A percentile compares a stretch with the other conserved stretches of the same genome.
Evolutionary conservation across 192 early-diverging fungal genomes (phyloP).

Genomic region (Umbelopsis sp.): DNA sequence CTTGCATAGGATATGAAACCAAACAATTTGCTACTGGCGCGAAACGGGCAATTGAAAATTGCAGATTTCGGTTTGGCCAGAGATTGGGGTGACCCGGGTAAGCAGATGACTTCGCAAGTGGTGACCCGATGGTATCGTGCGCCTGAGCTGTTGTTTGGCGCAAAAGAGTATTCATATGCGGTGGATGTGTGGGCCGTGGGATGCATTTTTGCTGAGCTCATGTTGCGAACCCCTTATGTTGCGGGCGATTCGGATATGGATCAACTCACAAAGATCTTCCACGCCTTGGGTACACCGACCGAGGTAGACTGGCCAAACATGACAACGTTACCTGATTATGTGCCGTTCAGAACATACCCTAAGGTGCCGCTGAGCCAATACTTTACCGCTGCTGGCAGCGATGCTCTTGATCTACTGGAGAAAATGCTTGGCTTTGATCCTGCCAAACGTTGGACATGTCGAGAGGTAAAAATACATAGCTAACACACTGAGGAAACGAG

Average conservation of each 20-base stretch:
- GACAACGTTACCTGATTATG: slow-evolving; percentile 68
- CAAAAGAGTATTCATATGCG: slow-evolving; percentile 82
- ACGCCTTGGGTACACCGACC: slow-evolving; percentile 79
- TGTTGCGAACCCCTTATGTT: slow-evolving; percentile 89
- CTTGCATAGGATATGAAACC: slow-evolving; percentile 78
- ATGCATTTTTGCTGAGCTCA: slow-evolving; percentile 98
- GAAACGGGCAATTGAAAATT: slow-evolving; percentile 91
- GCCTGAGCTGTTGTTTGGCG: slow-evolving; percentile 92
- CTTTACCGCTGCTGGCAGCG: slow-evolving; percentile 84
- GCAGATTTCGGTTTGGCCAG: slow-evolving; percentile 99
- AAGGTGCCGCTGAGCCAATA: slow-evolving; percentile 69
- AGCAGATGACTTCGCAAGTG: slow-evolving; percentile 90
- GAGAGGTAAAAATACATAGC: slow-evolving; percentile 58
- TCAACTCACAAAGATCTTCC: slow-evolving; percentile 77
- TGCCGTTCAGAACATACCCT: slow-evolving; percentile 74
- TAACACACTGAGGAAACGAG: background rate
- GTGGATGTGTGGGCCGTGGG: slow-evolving; percentile 98
- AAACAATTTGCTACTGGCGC: slow-evolving; percentile 80
- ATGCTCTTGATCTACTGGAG: slow-evolving; percentile 86
- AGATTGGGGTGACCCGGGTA: slow-evolving; percentile 84
- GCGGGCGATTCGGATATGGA: slow-evolving; percentile 82
- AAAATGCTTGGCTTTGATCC: slow-evolving; percentile 90
- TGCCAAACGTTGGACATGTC: slow-evolving; percentile 73
- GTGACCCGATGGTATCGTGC: slow-evolving; percentile 94
- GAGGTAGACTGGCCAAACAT: slow-evolving; percentile 85